Evolutionary conservation across 768 basidiomycete genomes (phyloP).

Genomic region (Phlebiopsis flavidoalba): DNA sequence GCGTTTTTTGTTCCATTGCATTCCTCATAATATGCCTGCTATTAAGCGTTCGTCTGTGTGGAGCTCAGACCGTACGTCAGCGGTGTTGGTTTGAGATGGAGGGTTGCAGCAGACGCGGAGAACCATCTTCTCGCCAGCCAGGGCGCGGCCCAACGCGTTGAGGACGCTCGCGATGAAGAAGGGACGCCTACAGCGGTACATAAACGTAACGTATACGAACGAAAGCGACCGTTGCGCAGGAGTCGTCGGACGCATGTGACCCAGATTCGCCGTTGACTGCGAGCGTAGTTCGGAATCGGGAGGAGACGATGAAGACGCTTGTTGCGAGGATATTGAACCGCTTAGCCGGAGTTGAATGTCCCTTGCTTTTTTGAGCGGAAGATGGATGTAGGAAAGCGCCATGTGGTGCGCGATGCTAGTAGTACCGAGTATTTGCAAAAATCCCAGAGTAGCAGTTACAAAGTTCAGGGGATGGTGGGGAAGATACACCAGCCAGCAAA

Average conservation of each 20-base stretch:
- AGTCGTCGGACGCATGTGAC: slow-evolving; percentile 1
- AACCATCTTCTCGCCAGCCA: slow-evolving; percentile 45
- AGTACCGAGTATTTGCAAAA: slow-evolving; percentile 28
- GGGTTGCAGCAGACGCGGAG: slow-evolving; percentile 9
- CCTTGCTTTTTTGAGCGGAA: slow-evolving; percentile 15
- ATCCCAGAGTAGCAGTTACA: slow-evolving; percentile 28
- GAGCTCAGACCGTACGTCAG: slow-evolving; percentile 13
- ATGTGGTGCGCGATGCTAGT: slow-evolving; percentile 23
- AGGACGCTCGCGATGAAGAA: slow-evolving; percentile 55
- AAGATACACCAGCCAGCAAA: slow-evolving; percentile 21
- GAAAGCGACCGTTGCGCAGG: slow-evolving; percentile 34
- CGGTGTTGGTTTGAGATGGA: not conserved
- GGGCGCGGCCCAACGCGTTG: slow-evolving; percentile 51
- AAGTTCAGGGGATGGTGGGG: slow-evolving; percentile 17
- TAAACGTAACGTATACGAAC: slow-evolving; percentile 51
- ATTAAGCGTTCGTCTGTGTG: slow-evolving; percentile 31
- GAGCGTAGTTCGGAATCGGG: slow-evolving; percentile 3
- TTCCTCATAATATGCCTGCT: slow-evolving; percentile 34
- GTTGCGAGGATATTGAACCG: not conserved
- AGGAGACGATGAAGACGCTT: slow-evolving; percentile 18
- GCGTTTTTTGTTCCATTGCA: slow-evolving; percentile 38
- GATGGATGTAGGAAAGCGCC: slow-evolving; percentile 21
- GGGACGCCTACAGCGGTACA: slow-evolving; percentile 55
- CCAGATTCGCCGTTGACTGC: not conserved
- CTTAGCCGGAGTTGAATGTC: slow-evolving; percentile 14